Evolutionary conservation across 2,329 filamentous ascomycete species (phyloP).

Genomic region (Phialophora chinensis): DNA sequence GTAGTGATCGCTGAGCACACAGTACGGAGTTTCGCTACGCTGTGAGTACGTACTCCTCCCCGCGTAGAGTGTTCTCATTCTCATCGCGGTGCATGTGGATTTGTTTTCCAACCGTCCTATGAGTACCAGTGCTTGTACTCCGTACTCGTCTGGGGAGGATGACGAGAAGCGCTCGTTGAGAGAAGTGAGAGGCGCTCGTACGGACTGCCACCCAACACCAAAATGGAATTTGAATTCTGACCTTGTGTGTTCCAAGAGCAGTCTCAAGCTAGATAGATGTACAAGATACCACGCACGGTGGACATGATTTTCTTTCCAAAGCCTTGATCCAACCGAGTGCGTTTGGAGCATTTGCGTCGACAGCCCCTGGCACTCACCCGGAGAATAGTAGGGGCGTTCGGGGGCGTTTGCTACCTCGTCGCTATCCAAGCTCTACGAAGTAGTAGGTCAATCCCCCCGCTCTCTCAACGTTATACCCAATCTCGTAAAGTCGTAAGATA

Average conservation of each 20-base stretch:
- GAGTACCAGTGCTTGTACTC: no score
- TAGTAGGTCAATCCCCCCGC: neutral
- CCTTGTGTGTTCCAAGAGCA: neutral
- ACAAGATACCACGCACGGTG: neutral
- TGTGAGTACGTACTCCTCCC: no score
- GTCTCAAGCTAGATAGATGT: neutral
- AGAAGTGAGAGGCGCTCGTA: neutral
- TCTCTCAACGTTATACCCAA: neutral
- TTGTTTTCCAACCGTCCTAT: neutral
- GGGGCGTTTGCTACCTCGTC: neutral
- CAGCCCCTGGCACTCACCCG: neutral
- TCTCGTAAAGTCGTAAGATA: neutral
- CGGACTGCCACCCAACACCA: neutral
- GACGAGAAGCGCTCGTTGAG: no score
- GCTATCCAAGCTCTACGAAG: neutral
- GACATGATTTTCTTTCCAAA: neutral
- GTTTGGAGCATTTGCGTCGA: neutral
- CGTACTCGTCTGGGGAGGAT: neutral
- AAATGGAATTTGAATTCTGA: neutral
- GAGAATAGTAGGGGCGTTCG: neutral
- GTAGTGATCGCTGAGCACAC: no score
- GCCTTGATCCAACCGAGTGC: neutral
- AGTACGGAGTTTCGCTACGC: neutral
- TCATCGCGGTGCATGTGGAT: neutral
- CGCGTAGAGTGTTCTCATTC: neutral